phyloP scores from a whole-genome alignment of 352 stramenopile genomes.

The Thraustotheca clavata region DNA sequence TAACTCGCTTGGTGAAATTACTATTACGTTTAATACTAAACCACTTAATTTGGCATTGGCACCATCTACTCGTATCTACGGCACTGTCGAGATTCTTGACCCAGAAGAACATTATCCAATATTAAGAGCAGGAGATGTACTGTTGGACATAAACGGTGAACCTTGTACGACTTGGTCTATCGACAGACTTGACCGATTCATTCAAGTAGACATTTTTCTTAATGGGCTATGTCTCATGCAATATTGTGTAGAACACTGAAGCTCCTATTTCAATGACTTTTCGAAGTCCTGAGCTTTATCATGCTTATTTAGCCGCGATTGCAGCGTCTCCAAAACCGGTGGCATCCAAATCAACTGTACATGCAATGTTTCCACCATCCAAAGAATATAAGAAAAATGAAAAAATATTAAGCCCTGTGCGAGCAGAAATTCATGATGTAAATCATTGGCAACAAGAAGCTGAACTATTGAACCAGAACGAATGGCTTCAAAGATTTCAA shows the following conservation, averaged over 20 bases:
- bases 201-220: slow-evolving; percentile 9
- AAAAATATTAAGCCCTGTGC: neutral
- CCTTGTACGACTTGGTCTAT: neutral
- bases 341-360: slow-evolving; percentile 7
- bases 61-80: slow-evolving; percentile 63
- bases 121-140: neutral
- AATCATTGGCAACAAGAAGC: slow-evolving; percentile 19
- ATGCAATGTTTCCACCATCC: slow-evolving; percentile 14
- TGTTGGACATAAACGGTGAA: slow-evolving; percentile 6
- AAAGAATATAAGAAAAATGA: slow-evolving; percentile 13
- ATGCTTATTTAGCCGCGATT: neutral
- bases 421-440: neutral
- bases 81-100: slow-evolving; percentile 64
- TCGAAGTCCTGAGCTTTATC: neutral
- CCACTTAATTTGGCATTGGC: slow-evolving; percentile 44
- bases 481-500: slow-evolving; percentile 24
- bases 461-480: slow-evolving; percentile 23
- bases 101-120: slow-evolving; percentile 4
- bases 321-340: neutral
- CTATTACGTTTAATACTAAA: slow-evolving; percentile 40
- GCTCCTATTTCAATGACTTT: slow-evolving; percentile 15
- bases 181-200: neutral
- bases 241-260: neutral
- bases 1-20: slow-evolving; percentile 41
- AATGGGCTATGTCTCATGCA: neutral